Base-by-base conservation (phyloP, 305 asterid species). In the Fraxinus ornus region DNA sequence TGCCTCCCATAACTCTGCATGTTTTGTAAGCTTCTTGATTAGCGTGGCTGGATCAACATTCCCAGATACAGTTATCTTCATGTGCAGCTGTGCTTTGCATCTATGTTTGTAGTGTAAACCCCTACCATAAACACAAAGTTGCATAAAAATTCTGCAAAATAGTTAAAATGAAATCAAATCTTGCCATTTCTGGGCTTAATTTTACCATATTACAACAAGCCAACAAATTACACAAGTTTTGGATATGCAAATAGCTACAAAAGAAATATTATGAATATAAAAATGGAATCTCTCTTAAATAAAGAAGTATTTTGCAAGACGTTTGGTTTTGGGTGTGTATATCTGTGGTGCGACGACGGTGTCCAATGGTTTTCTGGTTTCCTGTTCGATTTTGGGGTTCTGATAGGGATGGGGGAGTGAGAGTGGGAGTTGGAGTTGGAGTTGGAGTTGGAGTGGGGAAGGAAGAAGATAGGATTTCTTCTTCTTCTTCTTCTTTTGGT, bases 1-100 rank as follows among this genome's bases (percentile, higher is more conserved):
- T 0, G 92, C 94, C 36, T 96, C 98, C 98, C 98, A 95, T 2
- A 93, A 0, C 85, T 91, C 95, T 24, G 98, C 98, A 79, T 90
- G 91, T 88, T 94, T 95, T 76, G 80, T 83, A 9, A 95, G 93
- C 88, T 94, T 92, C 91, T 92, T 92, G 71, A 95, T 88, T 77
- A 95, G 87, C 0, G 95, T 88, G n/a, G 85, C 89, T 3, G 97
- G 84, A 83, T 92, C 98, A 33, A 92, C 86, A 84, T 89, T 92
- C 1, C 98, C 98, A 24, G 92, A 88, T n/a, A 95, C 92, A 7
- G 94, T 92, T 4, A 92, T 97, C 81, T 91, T 94, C 36, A 94
- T n/a, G n/a, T n/a, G n/a, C n/a, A n/a, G n/a, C n/a, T 97, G 37
- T 86, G 90, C 35, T 95, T 97, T 78, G 97, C 86, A 81, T 95